A percentile compares a stretch with the other conserved stretches of the same genome.
Conservation (phyloP, 352 stramenopile species). For the Paralagenidium karlingii region DNA sequence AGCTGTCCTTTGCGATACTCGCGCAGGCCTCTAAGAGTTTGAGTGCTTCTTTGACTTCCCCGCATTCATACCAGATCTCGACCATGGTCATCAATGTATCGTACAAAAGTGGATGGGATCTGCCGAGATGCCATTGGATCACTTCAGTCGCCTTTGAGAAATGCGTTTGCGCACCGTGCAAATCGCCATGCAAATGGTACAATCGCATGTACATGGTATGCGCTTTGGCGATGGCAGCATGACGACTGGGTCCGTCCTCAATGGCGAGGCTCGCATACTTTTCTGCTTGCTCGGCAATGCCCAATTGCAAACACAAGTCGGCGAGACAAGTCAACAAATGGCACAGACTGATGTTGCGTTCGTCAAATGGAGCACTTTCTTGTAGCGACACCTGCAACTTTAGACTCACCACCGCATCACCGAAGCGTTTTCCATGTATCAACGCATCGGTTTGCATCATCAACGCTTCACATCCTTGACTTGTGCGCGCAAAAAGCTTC, state of each 20-base stretch:
- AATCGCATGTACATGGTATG: slow-evolving; percentile 23
- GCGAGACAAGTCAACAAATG: slow-evolving; percentile 23
- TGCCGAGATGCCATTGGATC: slow-evolving; percentile 28
- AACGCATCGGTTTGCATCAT: slow-evolving; percentile 11
- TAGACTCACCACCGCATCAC: slow-evolving; percentile 9
- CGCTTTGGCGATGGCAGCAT: slow-evolving; percentile 11
- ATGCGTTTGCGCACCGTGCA: slow-evolving; percentile 5
- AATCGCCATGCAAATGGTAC: slow-evolving; percentile 8
- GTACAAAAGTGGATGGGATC: slow-evolving; percentile 17
- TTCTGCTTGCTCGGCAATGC: slow-evolving; percentile 9
- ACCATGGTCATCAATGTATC: slow-evolving; percentile 34
- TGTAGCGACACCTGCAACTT: slow-evolving; percentile 31
- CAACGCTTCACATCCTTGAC: slow-evolving; percentile 9
- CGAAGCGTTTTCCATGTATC: no score
- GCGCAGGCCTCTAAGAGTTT: slow-evolving; percentile 12
- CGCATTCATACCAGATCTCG: slow-evolving; percentile 14
- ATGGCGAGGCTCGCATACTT: slow-evolving; percentile 17
- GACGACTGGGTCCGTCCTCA: slow-evolving; percentile 15
- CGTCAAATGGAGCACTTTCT: slow-evolving; percentile 13
- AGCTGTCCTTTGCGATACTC: slow-evolving; percentile 19
- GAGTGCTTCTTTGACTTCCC: slow-evolving; percentile 14
- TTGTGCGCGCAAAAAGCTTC: slow-evolving; percentile 13
- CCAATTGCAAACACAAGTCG: slow-evolving; percentile 15
- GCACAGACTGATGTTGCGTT: slow-evolving; percentile 14
- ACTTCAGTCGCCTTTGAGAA: slow-evolving; percentile 18